Evolutionary conservation across 2,329 filamentous ascomycete species (phyloP).

Genomic region (Xylaria sp.): DNA sequence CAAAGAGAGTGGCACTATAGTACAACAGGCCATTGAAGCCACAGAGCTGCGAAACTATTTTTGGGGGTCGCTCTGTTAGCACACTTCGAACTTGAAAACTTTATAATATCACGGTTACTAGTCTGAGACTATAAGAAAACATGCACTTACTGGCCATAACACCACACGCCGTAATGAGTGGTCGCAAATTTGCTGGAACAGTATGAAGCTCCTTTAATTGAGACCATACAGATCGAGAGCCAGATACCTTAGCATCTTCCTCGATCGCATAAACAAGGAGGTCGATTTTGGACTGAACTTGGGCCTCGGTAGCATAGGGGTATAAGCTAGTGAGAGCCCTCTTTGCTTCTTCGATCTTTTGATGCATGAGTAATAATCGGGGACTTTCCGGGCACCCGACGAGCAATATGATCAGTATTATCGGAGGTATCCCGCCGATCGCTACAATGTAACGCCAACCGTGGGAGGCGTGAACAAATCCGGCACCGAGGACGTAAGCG

Average conservation of each 20-base stretch:
- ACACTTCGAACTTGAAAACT: background rate
- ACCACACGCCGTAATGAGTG: conserved; percentile 57
- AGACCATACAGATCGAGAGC: conserved; percentile 50
- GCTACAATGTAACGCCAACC: conserved; percentile 65
- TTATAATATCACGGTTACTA: too few relatives aligned
- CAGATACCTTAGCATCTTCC: conserved; percentile 32
- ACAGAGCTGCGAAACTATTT: conserved; percentile 51
- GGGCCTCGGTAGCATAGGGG: conserved; percentile 55
- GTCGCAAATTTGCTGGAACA: conserved; percentile 54
- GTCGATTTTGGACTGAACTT: conserved; percentile 58
- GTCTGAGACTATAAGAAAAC: background rate
- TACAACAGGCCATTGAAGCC: conserved; percentile 42
- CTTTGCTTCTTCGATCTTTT: conserved; percentile 54
- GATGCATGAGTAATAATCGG: conserved; percentile 58
- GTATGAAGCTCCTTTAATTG: conserved; percentile 57
- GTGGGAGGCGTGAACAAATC: conserved; percentile 53
- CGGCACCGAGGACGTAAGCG: conserved; percentile 56
- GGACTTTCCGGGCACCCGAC: conserved; percentile 61
- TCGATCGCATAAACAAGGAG: conserved; percentile 47
- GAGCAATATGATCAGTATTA: conserved; percentile 57
- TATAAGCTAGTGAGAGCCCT: conserved; percentile 55
- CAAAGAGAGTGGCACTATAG: conserved; percentile 41
- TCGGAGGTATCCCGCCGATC: conserved; percentile 58
- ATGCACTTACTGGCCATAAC: conserved; percentile 54
- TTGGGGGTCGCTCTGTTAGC: background rate